These are phyloP conservation scores for Colletotrichum sp. DNA, from an alignment of 2,329 filamentous ascomycete genomes.

Conservation along the genomic window DNA sequence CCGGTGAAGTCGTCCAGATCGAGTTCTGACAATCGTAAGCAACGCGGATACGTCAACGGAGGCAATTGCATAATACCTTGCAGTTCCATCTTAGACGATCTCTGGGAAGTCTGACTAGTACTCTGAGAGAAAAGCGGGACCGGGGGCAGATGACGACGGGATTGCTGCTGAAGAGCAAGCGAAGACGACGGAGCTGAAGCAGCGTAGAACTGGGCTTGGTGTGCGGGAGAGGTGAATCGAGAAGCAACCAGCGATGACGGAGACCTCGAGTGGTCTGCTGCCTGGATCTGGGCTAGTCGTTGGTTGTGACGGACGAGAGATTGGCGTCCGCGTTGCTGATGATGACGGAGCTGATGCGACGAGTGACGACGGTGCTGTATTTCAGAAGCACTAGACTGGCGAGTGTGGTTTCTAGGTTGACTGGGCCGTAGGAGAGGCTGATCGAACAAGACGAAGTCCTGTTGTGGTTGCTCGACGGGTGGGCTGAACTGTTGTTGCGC, in stretches of 20 bases:
- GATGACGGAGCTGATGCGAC: constrained; percentile 48
- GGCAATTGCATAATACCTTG: constrained; percentile 50
- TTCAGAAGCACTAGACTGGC: constrained; percentile 36
- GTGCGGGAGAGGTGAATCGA: constrained; percentile 55
- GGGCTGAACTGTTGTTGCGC: constrained; percentile 61
- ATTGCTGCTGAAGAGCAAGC: constrained; percentile 60
- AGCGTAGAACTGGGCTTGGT: constrained; percentile 67
- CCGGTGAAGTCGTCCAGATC: constrained; percentile 63
- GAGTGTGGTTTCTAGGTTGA: constrained; percentile 46
- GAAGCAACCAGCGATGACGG: constrained; percentile 60
- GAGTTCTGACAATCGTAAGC: constrained; percentile 30
- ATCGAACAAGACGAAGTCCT: constrained; percentile 84
- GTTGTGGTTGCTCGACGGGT: constrained; percentile 43
- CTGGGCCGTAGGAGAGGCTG: constrained; percentile 47
- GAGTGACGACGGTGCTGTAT: constrained; percentile 49
- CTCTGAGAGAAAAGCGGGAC: constrained; percentile 75
- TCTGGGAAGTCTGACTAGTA: constrained; percentile 55
- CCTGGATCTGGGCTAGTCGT: constrained; percentile 64
- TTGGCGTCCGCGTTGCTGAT: constrained; percentile 44
- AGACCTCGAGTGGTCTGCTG: constrained; percentile 58
- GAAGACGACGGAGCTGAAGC: constrained; percentile 69
- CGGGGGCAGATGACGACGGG: constrained; percentile 62
- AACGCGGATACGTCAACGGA: background rate
- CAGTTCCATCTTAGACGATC: constrained; percentile 56
- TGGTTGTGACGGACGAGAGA: constrained; percentile 51